Base-by-base conservation (phyloP, 805 yeast genomes). In the Kurtzmaniella fragi region DNA sequence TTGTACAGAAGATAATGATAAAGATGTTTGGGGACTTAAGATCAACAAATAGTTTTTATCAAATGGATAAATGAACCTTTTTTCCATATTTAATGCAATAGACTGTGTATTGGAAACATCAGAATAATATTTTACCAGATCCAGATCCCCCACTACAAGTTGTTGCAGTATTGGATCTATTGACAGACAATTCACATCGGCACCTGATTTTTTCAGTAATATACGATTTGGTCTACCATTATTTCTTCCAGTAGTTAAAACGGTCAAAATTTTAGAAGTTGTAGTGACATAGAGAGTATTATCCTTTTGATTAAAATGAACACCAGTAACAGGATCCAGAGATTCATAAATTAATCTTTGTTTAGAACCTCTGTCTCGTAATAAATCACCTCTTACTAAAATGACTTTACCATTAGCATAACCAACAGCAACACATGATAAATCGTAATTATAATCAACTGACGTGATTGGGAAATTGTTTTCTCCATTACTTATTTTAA, bases 291-390 rank as follows among this genome's bases (percentile, higher is more conserved):
- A 89, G 12, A 89, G 61, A 3, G 62, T 32, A 26, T 75, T 61
- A 1, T 75, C 71, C 12, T 70, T 71, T 35, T 76, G 73, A 37
- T 70, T 70, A 47, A 90, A 76, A 23, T 75, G 73, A 1, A 91
- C 61, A 0, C 86, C 83, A 0, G 98, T 91, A 14, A 93, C 73
- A 1, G 97, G 95, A 35, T 87, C 93, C 2, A 71, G 63, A 37
- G 81, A 76, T 42, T 83, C 86, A 54, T 80, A 86, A 1, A 90
- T 80, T 0, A 83, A 57, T 23, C 97, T 67, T 52, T 91, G 98
- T 46, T 93, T 77, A 8, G 95, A 80, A 0, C 98, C 98, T 42
- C 95, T 67, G 54, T 93, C 99, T 49, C 89, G 78, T 5, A 87
- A 48, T 26, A 93, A 59, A 57, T 93, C 98, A 7, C 99, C 99